Conservation (phyloP, 345 rosid species). For the Mercurialis annua region DNA sequence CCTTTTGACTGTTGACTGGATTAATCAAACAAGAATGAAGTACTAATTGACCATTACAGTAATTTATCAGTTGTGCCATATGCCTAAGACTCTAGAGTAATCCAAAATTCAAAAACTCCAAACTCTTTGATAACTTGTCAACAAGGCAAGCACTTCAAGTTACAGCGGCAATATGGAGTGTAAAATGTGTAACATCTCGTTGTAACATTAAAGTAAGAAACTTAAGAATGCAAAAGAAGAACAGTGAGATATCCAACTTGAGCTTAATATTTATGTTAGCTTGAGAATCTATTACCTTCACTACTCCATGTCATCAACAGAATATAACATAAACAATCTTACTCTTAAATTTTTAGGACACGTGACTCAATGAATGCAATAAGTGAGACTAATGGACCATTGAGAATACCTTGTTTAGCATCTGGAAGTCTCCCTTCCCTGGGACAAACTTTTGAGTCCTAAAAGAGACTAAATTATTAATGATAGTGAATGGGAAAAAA, state of each 20-base stretch:
- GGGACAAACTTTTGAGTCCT: conserved; percentile 73
- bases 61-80: background rate
- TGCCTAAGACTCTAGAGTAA: background rate
- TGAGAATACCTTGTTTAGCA: conserved; percentile 68
- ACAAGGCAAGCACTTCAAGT: background rate
- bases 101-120: background rate
- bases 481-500: conserved; percentile 13
- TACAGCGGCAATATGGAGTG: background rate
- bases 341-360: background rate
- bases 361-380: background rate
- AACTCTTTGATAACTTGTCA: background rate
- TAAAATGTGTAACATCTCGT: background rate
- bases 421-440: conserved; percentile 89
- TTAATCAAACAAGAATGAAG: background rate
- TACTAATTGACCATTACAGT: background rate
- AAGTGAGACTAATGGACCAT: background rate
- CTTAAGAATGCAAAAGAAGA: background rate
- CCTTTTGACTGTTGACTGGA: background rate
- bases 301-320: background rate
- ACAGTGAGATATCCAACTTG: background rate
- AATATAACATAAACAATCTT: background rate
- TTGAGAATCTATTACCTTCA: background rate
- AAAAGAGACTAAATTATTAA: conserved; percentile 17
- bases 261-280: background rate
- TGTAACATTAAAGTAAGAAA: background rate